phyloP scores from a whole-genome alignment of 2,329 filamentous ascomycete genomes.

The Paecilomyces dactylethromorphus region DNA sequence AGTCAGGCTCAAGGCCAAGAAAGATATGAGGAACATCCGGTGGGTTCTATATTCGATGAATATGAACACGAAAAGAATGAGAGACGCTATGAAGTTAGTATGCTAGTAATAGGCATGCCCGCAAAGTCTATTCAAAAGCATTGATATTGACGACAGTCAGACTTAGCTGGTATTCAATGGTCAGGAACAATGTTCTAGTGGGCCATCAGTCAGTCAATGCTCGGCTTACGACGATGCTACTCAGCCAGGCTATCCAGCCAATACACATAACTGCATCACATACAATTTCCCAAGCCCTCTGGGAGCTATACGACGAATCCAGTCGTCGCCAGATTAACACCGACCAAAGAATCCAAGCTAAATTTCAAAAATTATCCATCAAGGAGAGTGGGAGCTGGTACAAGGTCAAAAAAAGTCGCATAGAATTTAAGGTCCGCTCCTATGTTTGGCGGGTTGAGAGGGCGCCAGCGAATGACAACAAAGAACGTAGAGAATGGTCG shows the following conservation, averaged over 20 bases:
- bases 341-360: background rate
- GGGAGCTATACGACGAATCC: background rate
- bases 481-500: background rate
- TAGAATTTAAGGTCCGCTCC: background rate
- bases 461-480: background rate
- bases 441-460: background rate
- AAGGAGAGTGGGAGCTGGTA: background rate
- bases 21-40: background rate
- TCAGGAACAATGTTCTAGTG: background rate
- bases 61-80: background rate
- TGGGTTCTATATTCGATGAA: background rate
- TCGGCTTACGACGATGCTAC: background rate
- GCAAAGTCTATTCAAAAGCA: background rate
- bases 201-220: background rate
- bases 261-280: background rate
- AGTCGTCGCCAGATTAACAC: background rate
- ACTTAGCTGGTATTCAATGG: background rate
- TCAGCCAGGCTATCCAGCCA: background rate
- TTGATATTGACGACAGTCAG: background rate
- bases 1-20: background rate
- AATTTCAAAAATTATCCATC: background rate
- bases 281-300: background rate
- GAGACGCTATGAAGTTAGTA: background rate
- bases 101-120: background rate
- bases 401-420: background rate